Base-by-base conservation (phyloP, 768 basidiomycete genomes). In the Boletellus ananiceps region DNA sequence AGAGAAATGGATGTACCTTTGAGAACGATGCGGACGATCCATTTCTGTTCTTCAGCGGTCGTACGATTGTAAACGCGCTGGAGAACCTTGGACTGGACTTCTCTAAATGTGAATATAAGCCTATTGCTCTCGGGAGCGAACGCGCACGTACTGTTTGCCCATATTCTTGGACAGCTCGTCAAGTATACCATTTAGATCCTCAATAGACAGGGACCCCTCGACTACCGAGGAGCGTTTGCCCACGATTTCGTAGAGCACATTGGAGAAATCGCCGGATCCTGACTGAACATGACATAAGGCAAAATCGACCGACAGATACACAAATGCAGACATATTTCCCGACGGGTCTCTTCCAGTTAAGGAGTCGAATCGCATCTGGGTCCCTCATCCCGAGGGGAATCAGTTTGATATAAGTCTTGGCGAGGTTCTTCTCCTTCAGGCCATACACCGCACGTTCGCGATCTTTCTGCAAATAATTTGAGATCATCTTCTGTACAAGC, bases 1-100 rank as follows among this genome's bases (percentile, higher is more conserved):
- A 12, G 46, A 49, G 23, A 34, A 16, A 46, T 34, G 0, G 23
- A 39, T 44, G 2, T 46, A 89, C 95, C 95, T 78, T 97, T 96
- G 31, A 98, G 74, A 41, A 99, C 88, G 64, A 99, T 91, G 8
- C 93, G 81, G n/a, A 90, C 85, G 49, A 99, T 84, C 96, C 96
- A 99, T 41, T 83, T 81, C 61, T 96, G 94, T 61, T 98, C 94
- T 48, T 85, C 81, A 0, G 94, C 74, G 1, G 93, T 95, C 21
- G 85, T 73, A 37, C 80, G 79, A 59, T 89, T 86, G 57, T 88
- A 86, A 2, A 96, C 66, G 2, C 86, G 79, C 55, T 86, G 82
- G 53, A 97, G 64, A 23, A 93, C 80, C 42, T 78, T 86, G 4
- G 83, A 78, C 58, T 94, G 89, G 11, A 79, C 59, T 16, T 88